Conservation (phyloP, 2,329 filamentous ascomycete species). For the Penicillium sp. region DNA sequence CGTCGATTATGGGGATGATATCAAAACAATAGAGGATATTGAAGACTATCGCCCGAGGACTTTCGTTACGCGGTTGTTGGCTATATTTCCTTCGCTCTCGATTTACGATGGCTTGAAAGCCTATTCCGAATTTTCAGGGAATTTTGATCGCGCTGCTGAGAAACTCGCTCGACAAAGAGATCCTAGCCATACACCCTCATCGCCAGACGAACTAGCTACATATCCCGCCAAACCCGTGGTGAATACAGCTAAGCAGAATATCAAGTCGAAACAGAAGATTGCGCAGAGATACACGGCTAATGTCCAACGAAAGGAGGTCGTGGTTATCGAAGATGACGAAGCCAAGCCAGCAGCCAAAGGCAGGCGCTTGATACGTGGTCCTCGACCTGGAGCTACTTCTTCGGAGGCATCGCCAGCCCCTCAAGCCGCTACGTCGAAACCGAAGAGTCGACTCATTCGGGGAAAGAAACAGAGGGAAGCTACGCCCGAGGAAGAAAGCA, state of each 20-base stretch:
- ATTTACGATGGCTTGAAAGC: conserved; percentile 49
- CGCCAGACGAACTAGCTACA: conserved; percentile 8
- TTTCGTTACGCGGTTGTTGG: conserved; percentile 52
- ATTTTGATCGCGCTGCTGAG: conserved; percentile 53
- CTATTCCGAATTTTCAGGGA: conserved; percentile 48
- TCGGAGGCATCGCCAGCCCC: conserved; percentile 18
- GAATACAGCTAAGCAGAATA: conserved; percentile 11
- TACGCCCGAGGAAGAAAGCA: conserved; percentile 34
- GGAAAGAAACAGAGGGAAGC: conserved; percentile 41
- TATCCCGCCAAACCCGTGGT: not conserved
- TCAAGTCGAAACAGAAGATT: conserved; percentile 42
- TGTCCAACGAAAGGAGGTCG: conserved; percentile 7
- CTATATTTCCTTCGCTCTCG: conserved; percentile 45
- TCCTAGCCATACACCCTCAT: conserved; percentile 11
- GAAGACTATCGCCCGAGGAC: conserved; percentile 45
- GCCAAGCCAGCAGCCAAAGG: conserved; percentile 19
- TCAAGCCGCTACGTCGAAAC: conserved; percentile 25
- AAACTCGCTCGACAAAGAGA: conserved; percentile 42
- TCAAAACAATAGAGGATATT: conserved; percentile 49
- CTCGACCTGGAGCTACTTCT: conserved; percentile 26
- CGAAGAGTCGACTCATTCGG: conserved; percentile 44
- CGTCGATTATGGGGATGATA: conserved; percentile 23
- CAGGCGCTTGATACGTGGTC: conserved; percentile 36
- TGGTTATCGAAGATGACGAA: conserved; percentile 17
- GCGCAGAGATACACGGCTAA: conserved; percentile 48